phyloP scores from a whole-genome alignment of 108 stramenopile genomes.

The Skeletonema marinoi region DNA sequence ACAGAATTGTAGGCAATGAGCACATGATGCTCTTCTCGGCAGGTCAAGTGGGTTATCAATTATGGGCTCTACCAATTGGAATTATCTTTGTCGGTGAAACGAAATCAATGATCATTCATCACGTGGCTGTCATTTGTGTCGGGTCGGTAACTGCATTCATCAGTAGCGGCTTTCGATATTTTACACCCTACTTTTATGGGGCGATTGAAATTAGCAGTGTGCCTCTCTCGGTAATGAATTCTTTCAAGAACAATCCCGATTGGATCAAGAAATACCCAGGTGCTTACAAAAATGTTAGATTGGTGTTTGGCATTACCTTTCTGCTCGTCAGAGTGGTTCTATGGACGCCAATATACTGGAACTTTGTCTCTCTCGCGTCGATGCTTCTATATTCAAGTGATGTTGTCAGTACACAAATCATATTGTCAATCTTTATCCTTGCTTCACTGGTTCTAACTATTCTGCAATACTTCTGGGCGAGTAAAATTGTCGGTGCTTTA shows the following conservation, averaged over 20 bases:
- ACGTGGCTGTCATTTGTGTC: constrained; percentile 63
- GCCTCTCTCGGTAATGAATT: constrained; percentile 70
- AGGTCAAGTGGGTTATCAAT: constrained; percentile 71
- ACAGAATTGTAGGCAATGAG: constrained; percentile 44
- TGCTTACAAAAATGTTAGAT: constrained; percentile 23
- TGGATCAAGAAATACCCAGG: constrained; percentile 46
- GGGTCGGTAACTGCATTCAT: constrained; percentile 41
- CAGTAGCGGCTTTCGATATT: constrained; percentile 66
- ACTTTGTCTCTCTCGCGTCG: constrained; percentile 23
- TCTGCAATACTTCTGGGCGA: constrained; percentile 51
- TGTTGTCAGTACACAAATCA: constrained; percentile 5
- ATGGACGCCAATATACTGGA: constrained; percentile 41
- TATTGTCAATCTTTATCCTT: constrained; percentile 16
- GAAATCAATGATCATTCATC: constrained; percentile 71
- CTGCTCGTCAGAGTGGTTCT: constrained; percentile 37
- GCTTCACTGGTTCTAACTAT: constrained; percentile 26
- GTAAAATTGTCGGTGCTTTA: constrained; percentile 35
- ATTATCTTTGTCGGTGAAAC: constrained; percentile 55
- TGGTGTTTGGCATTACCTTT: constrained; percentile 36
- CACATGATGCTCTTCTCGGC: constrained; percentile 51
- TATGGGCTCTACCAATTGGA: constrained; percentile 77
- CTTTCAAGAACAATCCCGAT: constrained; percentile 62
- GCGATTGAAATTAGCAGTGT: constrained; percentile 63
- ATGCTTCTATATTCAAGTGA: constrained; percentile 27
- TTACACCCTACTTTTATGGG: constrained; percentile 63